Evolutionary conservation across 2,329 filamentous ascomycete genomes (phyloP), one percentile per base, ranked within the genome.

Genomic region (Fusarium sp.): DNA sequence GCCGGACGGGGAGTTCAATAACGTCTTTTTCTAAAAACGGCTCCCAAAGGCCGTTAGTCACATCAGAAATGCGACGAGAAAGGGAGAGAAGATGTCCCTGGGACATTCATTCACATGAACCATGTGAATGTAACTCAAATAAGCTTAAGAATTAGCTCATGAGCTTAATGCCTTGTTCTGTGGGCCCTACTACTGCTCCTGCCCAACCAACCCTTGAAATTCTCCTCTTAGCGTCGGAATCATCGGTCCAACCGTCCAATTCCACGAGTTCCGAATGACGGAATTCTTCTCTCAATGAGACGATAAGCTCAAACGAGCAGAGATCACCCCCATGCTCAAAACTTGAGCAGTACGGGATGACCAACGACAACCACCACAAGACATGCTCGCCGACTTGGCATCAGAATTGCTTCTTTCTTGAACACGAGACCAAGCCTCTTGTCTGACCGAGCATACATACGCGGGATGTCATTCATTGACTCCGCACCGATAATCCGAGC

Each of bases 221-320:
- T 7, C 34, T 14, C 8, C 13, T 30, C 11, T 42, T 73, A 70
- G 70, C 66, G 66, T 56, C 59, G 55, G 62, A 62, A 20, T 44
- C 38, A 50, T 70, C 69, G 41, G 51, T 22, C 20, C 32, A 44
- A 55, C 70, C 39, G 51, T 54, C 51, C 45, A 44, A 55, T 62
- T 66, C 42, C 51, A 73, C 66, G 70, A 70, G 55, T 67, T 74
- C 66, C 66, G 62, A 48, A 74, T 74, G 59, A 74, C 59, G 71
- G 62, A 70, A 74, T 74, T 47, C 38, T 41, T 26, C 34, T 22
- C 24, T 11, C 55, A 22, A 74, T 74, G 66, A 70, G 70, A 62
- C 36, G 55, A 74, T 71, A 30, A 54, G 55, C 62, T 71, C 2
- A 41, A 62, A 62, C 10, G 6, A 55, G 67, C 20, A 51, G 34